These are phyloP conservation scores for Porpolomopsis calyptriformis DNA, from an alignment of 768 basidiomycete species.

Conservation along the genomic window DNA sequence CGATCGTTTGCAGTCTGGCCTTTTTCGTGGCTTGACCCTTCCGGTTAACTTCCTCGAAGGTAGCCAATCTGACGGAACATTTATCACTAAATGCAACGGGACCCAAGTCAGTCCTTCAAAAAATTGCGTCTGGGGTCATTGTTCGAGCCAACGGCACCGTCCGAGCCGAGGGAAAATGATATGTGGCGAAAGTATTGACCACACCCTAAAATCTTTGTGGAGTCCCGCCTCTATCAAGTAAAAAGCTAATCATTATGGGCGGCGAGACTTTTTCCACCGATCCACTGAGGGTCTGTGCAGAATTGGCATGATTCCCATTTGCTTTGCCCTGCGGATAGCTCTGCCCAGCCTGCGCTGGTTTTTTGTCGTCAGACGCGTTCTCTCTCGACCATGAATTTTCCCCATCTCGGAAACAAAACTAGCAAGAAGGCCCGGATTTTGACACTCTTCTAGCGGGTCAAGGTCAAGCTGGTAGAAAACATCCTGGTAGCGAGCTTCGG, in stretches of 20 bases:
- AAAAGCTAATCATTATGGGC: background rate
- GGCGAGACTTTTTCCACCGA: background rate
- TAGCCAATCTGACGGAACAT: too few species aligned
- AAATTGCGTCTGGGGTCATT: too few species aligned
- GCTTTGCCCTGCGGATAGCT: slow-evolving; percentile 79
- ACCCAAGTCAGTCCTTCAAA: too few species aligned
- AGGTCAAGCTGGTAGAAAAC: slow-evolving; percentile 60
- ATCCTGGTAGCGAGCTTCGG: slow-evolving; percentile 48
- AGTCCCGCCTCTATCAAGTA: too few species aligned
- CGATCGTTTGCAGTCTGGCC: too few species aligned
- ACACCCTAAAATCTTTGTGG: too few species aligned
- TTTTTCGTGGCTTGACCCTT: too few species aligned
- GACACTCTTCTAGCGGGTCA: slow-evolving; percentile 62
- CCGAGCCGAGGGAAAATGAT: too few species aligned
- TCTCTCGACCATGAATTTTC: slow-evolving; percentile 60
- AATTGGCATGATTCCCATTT: slow-evolving; percentile 78
- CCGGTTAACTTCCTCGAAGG: too few species aligned
- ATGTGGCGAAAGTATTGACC: too few species aligned
- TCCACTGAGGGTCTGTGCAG: slow-evolving; percentile 25
- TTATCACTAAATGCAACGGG: too few species aligned
- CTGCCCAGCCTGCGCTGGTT: slow-evolving; percentile 72
- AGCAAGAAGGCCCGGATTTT: slow-evolving; percentile 48
- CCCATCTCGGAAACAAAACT: slow-evolving; percentile 64
- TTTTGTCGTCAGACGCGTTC: slow-evolving; percentile 66
- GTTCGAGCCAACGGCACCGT: too few species aligned